Evolutionary conservation across 495 filamentous ascomycete species (phyloP), one percentile per base, ranked within the genome.

Genomic region (Penicillium ucsense): DNA sequence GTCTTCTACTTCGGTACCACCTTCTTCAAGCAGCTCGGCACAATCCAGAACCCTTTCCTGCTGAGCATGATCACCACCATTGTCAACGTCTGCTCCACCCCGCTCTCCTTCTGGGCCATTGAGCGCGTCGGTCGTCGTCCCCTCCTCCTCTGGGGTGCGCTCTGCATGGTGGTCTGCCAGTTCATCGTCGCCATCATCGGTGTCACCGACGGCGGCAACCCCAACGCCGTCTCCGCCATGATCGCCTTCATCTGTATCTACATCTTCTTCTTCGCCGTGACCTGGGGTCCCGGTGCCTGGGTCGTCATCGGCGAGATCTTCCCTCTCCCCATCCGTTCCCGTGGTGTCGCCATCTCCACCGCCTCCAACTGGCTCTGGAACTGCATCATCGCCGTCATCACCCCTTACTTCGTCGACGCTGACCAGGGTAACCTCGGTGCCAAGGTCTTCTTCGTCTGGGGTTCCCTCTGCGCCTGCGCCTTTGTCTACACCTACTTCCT

Each of bases 341-440:
- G 83, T 42, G 86, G 86, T 63, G 85, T 91, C 44, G 85, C 75
- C 45, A 74, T 92, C 41, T 86, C 85, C 27, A 90, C 87, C 41
- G 81, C 86, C 48, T 86, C 81, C 59, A 92, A 92, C 75, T 92
- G 87, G 87, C 79, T 90, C 53, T 89, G 84, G 84, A 89, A 91
- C 73, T 74, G 68, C 62, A 79, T 83, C 66, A 82, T 82, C 51
- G 78, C 74, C 54, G 74, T 85, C 66, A 84, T 88, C 60, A 88
- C 82, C 20, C 86, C 86, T n/a, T 89, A 87, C 76, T 80, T 90
- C 74, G 79, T 85, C 31, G 80, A 81, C 57, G 48, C 60, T 35
- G 71, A 78, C 54, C 71, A 77, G 51, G 84, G 80, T 56, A 82
- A 88, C 73, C 76, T 91, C 33, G 79, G 79, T 43, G 71, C 83